Conservation (phyloP, 1,139 yeast species). For the Candida anutae region DNA sequence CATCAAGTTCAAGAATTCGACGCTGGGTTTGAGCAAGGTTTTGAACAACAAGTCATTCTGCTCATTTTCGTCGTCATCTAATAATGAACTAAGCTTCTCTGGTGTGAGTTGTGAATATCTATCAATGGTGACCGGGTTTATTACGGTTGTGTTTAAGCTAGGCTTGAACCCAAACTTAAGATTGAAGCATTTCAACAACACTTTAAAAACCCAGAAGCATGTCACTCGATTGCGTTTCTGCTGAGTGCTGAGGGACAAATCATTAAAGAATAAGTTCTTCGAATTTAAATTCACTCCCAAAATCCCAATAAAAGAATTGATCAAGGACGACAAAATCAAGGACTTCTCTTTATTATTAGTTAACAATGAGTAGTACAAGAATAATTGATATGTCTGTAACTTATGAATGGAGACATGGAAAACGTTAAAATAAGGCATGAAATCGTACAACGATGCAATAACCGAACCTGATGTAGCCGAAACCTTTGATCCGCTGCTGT, state of each 20-base stretch:
- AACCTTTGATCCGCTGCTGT: slow-evolving; percentile 1
- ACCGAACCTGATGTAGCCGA: slow-evolving; percentile 2
- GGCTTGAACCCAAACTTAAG: slow-evolving; percentile 44
- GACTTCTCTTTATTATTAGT: slow-evolving; percentile 44
- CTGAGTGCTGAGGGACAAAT: slow-evolving; percentile 28
- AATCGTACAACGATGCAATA: slow-evolving; percentile 35
- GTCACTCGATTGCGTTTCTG: slow-evolving; percentile 47
- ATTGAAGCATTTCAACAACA: slow-evolving; percentile 44
- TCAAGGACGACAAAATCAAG: slow-evolving; percentile 32
- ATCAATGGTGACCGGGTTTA: slow-evolving; percentile 44
- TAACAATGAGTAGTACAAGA: slow-evolving; percentile 35
- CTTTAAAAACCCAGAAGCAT: slow-evolving; percentile 54
- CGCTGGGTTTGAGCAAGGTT: slow-evolving; percentile 35
- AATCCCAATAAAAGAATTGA: slow-evolving; percentile 40
- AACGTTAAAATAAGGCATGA: slow-evolving; percentile 39
- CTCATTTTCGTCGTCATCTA: slow-evolving; percentile 12
- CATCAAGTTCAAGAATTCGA: slow-evolving; percentile 38
- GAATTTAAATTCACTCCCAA: slow-evolving; percentile 41
- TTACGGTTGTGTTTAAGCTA: slow-evolving; percentile 40
- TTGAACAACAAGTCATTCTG: slow-evolving; percentile 29
- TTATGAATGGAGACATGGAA: slow-evolving; percentile 36
- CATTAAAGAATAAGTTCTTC: slow-evolving; percentile 40
- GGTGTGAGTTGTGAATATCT: slow-evolving; percentile 42
- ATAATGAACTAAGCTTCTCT: slow-evolving; percentile 32
- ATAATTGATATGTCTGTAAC: slow-evolving; percentile 35